phyloP scores from a whole-genome alignment of 2,329 filamentous ascomycete genomes.

The Trichophyton benhamiae region DNA sequence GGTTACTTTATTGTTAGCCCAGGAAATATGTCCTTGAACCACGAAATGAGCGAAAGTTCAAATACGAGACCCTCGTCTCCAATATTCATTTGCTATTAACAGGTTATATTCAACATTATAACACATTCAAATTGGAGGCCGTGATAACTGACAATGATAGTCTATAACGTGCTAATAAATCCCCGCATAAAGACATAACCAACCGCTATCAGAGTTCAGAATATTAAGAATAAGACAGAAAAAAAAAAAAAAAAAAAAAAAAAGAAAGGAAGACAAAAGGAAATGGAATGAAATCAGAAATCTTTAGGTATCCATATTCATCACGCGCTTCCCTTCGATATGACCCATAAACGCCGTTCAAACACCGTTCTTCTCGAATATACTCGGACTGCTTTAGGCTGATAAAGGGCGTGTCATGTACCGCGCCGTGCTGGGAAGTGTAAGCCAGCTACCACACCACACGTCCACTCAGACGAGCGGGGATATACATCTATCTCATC shows the following conservation, averaged over 20 bases:
- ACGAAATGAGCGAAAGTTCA: neutral
- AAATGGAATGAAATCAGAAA: neutral
- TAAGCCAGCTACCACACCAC: neutral
- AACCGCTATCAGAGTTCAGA: slow-evolving; percentile 1
- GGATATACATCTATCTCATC: neutral
- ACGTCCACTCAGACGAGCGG: neutral
- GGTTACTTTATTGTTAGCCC: neutral
- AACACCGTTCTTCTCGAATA: slow-evolving; percentile 4
- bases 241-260: neutral
- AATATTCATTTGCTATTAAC: neutral
- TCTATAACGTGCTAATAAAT: slow-evolving; percentile 4
- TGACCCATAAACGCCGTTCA: slow-evolving; percentile 3
- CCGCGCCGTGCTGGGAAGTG: neutral
- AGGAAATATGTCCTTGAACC: neutral
- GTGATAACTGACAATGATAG: slow-evolving; percentile 4
- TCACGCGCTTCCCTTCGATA: slow-evolving; percentile 4
- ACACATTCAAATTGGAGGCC: neutral
- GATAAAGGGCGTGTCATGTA: neutral
- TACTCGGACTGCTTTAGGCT: neutral
- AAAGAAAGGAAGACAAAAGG: neutral
- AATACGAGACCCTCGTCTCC: neutral
- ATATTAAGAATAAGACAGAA: neutral
- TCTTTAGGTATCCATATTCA: slow-evolving; percentile 2
- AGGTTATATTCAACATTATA: neutral
- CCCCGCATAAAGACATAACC: slow-evolving; percentile 4